Conservation (phyloP, 176 grass and related monocot genomes). For the Aechmea fasciata region DNA sequence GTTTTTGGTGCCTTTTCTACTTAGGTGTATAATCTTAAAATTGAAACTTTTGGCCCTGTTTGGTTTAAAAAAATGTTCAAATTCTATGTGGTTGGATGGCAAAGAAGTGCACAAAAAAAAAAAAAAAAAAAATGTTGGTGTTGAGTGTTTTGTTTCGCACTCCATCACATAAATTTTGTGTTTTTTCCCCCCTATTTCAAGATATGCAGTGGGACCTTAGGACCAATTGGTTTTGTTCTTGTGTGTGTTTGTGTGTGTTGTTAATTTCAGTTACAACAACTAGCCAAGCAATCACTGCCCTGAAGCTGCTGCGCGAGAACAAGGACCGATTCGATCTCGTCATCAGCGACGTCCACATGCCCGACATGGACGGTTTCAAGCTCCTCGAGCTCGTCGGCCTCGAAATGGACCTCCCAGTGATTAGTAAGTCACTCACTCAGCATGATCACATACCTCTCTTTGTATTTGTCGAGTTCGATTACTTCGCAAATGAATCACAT, state of each 20-base stretch:
- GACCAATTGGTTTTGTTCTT: not conserved
- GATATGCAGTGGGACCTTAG: not conserved
- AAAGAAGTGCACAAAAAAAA: too few species aligned
- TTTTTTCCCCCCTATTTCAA: not conserved
- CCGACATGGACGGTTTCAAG: slow-evolving; percentile 59
- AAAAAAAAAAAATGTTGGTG: too few species aligned
- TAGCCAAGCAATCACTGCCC: slow-evolving; percentile 24
- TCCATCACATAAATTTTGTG: not conserved
- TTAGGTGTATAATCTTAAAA: too few species aligned
- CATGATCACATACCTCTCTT: not conserved
- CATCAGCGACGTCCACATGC: slow-evolving; percentile 73
- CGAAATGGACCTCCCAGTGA: slow-evolving; percentile 75
- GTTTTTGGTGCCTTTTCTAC: too few species aligned
- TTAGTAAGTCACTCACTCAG: slow-evolving; percentile 41
- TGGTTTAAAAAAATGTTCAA: too few species aligned
- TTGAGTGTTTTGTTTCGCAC: too few species aligned
- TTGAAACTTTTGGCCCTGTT: too few species aligned
- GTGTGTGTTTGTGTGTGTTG: not conserved
- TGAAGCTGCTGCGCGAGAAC: slow-evolving; percentile 40
- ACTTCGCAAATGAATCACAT: not conserved
- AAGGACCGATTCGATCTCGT: slow-evolving; percentile 53
- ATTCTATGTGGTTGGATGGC: too few species aligned
- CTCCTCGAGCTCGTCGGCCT: slow-evolving; percentile 45
- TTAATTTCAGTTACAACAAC: slow-evolving; percentile 38
- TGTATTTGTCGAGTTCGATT: not conserved